Percentiles rank a stretch among this genome's conserved stretches.
Conservation (phyloP, 176 grass and related monocot genomes). For the Pontederia crassipes region DNA sequence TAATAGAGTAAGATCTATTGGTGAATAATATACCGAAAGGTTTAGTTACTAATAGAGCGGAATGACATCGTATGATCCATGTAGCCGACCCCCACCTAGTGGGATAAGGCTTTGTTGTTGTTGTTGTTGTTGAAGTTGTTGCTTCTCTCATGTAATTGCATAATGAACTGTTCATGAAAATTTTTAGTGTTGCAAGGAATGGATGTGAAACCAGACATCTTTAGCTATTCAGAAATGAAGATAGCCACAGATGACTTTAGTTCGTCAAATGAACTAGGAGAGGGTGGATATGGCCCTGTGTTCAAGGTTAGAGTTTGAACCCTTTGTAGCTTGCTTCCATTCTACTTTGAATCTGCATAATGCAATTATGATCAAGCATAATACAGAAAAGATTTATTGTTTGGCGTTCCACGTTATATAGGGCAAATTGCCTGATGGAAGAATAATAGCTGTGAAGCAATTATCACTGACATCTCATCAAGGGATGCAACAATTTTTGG, state of each 20-base stretch:
- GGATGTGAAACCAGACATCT: constrained; percentile 45
- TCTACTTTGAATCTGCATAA: too few species aligned
- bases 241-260: constrained; percentile 60
- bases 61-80: too few species aligned
- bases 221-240: constrained; percentile 55
- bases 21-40: too few species aligned
- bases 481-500: constrained; percentile 54
- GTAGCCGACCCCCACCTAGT: too few species aligned
- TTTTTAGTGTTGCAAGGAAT: constrained; percentile 47
- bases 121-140: too few species aligned
- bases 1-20: too few species aligned
- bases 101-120: too few species aligned
- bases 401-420: constrained; percentile 21
- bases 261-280: constrained; percentile 67
- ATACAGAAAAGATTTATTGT: neutral
- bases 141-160: neutral
- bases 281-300: constrained; percentile 78
- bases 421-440: constrained; percentile 65
- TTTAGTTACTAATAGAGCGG: too few species aligned
- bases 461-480: constrained; percentile 58
- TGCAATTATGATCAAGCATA: neutral
- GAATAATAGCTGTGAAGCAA: constrained; percentile 61
- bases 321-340: neutral
- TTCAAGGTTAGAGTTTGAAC: constrained; percentile 35
- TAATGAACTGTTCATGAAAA: neutral